These are phyloP conservation scores for Phaeotremella skinneri DNA, from an alignment of 768 basidiomycete genomes.

Conservation along the genomic window DNA sequence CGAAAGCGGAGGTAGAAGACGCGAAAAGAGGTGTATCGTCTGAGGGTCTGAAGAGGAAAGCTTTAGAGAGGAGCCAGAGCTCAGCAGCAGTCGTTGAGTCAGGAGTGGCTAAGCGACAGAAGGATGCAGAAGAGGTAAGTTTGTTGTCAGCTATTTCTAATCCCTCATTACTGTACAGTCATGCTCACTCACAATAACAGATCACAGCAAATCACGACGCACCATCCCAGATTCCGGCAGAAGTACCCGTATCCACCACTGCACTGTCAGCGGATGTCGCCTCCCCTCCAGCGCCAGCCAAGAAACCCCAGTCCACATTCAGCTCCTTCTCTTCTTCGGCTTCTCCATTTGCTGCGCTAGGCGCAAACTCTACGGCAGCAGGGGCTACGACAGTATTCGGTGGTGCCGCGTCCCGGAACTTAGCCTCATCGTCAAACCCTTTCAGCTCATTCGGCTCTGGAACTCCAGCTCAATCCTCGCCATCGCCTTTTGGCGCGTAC, in stretches of 20 bases:
- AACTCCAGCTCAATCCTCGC: background rate
- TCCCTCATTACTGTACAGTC: background rate
- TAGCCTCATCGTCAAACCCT: background rate
- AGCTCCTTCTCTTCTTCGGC: slow-evolving; percentile 21
- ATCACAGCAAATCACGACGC: too few species aligned
- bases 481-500: slow-evolving; percentile 23
- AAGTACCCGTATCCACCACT: background rate
- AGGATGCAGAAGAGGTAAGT: slow-evolving; percentile 33
- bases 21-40: background rate
- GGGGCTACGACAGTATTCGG: slow-evolving; percentile 9
- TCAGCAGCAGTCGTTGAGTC: slow-evolving; percentile 19
- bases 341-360: slow-evolving; percentile 21
- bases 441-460: background rate
- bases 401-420: background rate
- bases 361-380: background rate
- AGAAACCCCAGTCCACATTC: slow-evolving; percentile 26
- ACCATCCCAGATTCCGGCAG: background rate
- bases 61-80: slow-evolving; percentile 39
- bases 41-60: slow-evolving; percentile 40
- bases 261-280: background rate
- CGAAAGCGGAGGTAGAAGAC: too few species aligned
- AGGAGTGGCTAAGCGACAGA: slow-evolving; percentile 29
- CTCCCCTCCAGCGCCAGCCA: background rate
- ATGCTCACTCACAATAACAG: too few species aligned
- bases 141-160: background rate